Evolutionary conservation across 2,329 filamentous ascomycete species (phyloP).

Genomic region (Coleophoma eucalyptorum): DNA sequence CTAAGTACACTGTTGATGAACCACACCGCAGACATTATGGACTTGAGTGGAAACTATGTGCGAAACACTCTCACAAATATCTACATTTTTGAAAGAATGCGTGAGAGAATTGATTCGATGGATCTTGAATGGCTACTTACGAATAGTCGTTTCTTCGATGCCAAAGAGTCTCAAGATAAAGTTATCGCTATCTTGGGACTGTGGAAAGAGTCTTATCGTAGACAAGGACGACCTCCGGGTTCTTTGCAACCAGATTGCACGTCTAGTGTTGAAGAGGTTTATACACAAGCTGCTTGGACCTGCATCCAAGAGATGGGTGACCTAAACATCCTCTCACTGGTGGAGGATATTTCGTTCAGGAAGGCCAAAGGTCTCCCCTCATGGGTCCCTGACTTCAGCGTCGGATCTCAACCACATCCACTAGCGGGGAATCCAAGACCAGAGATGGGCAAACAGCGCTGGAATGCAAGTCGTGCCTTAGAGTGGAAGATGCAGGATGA

Average conservation of each 20-base stretch:
- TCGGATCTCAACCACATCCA: conserved; percentile 2
- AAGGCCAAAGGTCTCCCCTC: conserved; percentile 6
- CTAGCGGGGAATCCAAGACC: conserved; percentile 8
- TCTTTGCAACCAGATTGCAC: conserved; percentile 1
- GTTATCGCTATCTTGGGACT: conserved; percentile 9
- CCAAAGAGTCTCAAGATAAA: conserved; percentile 7
- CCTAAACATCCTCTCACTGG: conserved; percentile 11
- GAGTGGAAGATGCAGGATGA: neutral
- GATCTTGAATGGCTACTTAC: conserved; percentile 8
- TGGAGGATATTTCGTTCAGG: conserved; percentile 6
- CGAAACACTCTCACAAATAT: conserved; percentile 7
- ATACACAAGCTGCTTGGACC: conserved; percentile 6
- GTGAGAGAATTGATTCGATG: neutral
- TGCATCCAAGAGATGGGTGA: conserved; percentile 7
- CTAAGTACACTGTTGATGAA: conserved; percentile 5
- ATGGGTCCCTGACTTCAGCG: conserved; percentile 13
- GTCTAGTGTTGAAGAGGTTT: neutral
- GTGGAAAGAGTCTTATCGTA: conserved; percentile 1
- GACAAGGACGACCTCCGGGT: neutral
- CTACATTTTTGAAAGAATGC: conserved; percentile 7
- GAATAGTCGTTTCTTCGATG: conserved; percentile 8
- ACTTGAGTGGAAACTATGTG: neutral
- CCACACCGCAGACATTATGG: neutral
- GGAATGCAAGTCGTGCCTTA: conserved; percentile 8
- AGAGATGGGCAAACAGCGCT: neutral